These are phyloP conservation scores for Ottelia alismoides DNA, from an alignment of 106 monocot genomes.

Conservation along the genomic window DNA sequence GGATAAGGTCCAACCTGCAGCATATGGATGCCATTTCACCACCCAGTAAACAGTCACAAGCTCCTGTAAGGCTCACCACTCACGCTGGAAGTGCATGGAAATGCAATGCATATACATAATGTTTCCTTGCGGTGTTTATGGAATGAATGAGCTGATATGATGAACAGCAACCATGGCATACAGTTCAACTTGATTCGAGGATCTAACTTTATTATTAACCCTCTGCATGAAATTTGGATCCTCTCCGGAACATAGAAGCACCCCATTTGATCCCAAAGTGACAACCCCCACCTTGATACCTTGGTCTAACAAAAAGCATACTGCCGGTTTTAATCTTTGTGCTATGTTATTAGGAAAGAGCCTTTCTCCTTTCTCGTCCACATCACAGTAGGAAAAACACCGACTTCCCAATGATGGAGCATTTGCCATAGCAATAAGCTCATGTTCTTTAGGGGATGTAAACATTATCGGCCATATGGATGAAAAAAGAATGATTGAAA, in stretches of 20 bases:
- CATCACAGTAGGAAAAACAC: conserved; percentile 4
- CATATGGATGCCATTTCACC: conserved; percentile 56
- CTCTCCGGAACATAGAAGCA: conserved; percentile 47
- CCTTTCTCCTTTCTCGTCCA: conserved; percentile 3
- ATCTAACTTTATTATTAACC: conserved; percentile 4
- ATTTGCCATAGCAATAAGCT: conserved; percentile 77
- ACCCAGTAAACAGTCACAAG: conserved; percentile 84
- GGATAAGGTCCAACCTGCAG: conserved; percentile 46
- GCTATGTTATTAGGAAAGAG: conserved; percentile 31
- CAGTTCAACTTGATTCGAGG: conserved; percentile 1
- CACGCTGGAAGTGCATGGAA: conserved; percentile 53
- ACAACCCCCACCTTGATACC: conserved; percentile 55
- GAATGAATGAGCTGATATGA: conserved; percentile 1
- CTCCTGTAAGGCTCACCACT: conserved; percentile 59
- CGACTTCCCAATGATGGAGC: conserved; percentile 21
- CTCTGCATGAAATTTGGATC: conserved; percentile 13
- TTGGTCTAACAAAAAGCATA: conserved; percentile 38
- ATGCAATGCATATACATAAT: conserved; percentile 36
- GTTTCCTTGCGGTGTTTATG: conserved; percentile 1
- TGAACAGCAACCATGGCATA: conserved; percentile 8
- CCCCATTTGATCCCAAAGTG: conserved; percentile 62
- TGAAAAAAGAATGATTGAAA: too few relatives aligned
- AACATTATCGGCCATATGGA: conserved; percentile 41
- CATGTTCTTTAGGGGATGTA: conserved; percentile 67
- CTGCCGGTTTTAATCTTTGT: conserved; percentile 38